phyloP scores from a whole-genome alignment of 2,329 filamentous ascomycete genomes.

The Claviceps sp. region DNA sequence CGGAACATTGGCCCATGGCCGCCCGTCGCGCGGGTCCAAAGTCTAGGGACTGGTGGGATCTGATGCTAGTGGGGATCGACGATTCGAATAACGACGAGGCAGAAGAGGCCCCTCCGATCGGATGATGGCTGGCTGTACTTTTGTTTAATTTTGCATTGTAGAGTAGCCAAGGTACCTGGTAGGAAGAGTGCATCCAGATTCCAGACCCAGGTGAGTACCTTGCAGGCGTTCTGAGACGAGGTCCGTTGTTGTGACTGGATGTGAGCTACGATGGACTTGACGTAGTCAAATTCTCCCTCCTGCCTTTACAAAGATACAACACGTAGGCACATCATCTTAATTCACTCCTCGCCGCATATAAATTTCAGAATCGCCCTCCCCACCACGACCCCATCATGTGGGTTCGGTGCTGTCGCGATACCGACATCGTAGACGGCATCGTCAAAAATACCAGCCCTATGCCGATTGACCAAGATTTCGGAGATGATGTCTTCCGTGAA shows the following conservation, averaged over 20 bases:
- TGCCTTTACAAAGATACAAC: neutral
- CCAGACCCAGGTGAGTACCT: neutral
- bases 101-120: neutral
- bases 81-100: constrained; percentile 1
- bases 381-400: constrained; percentile 70
- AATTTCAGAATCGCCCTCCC: constrained; percentile 66
- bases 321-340: neutral
- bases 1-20: constrained; percentile 17
- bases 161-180: neutral
- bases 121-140: neutral
- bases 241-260: no score
- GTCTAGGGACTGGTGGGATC: constrained; percentile 19
- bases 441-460: constrained; percentile 53
- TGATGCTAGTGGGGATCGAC: constrained; percentile 5
- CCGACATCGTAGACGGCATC: constrained; percentile 57
- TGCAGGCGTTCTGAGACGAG: neutral
- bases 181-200: neutral
- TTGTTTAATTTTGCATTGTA: neutral
- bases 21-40: constrained; percentile 7
- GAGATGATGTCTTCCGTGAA: constrained; percentile 27
- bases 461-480: constrained; percentile 33
- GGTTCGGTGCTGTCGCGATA: constrained; percentile 47
- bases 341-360: constrained; percentile 46
- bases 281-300: no score
- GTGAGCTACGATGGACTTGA: neutral